Base-by-base conservation (phyloP, 768 basidiomycete genomes). In the Lactarius indigo region DNA sequence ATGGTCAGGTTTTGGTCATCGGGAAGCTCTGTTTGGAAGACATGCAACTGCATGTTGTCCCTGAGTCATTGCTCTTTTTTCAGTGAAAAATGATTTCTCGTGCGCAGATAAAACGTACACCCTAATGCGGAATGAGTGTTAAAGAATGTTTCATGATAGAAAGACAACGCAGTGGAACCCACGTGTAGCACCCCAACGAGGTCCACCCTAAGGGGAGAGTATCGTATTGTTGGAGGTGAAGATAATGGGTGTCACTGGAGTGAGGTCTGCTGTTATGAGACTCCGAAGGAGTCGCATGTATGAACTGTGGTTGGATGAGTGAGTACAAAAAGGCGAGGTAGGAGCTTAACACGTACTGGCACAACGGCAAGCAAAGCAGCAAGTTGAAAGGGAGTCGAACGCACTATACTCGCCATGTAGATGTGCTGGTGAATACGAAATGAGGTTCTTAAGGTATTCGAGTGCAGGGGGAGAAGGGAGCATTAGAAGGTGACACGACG, bases 31-130 rank as follows among this genome's bases (percentile, higher is more conserved):
- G 75, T 78, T 31, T 75, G 70, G 64, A 90, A 79, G 26, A 86
- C 78, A 13, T 88, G 88, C 17, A 90, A 90, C 71, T 82, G 73
- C 1, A 82, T 83, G 62, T 86, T 85, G 73, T 92, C 91, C 57
- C 72, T 76, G 66, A n/a, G 58, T 52, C 31, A 28, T 56, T 64
- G 41, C 20, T 26, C 35, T 39, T 55, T 42, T 47, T 59, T 10
- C 7, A 15, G 13, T 12, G 62, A 35, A 28, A 63, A 26, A 52
- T 13, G n/a, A 15, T 10, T 28, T 37, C 1, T 20, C 7, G 47
- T 6, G 56, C 30, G 55, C 57, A 33, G 33, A 54, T 37, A 41
- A 0, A 35, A 71, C 76, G 66, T 68, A 78, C 84, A 90, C 84
- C 74, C 87, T 88, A 72, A 13, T 68, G 33, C 5, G 41, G 47